These are phyloP conservation scores for Sarocladiaceae sp. DNA, from an alignment of 2,329 filamentous ascomycete species.

Conservation along the genomic window DNA sequence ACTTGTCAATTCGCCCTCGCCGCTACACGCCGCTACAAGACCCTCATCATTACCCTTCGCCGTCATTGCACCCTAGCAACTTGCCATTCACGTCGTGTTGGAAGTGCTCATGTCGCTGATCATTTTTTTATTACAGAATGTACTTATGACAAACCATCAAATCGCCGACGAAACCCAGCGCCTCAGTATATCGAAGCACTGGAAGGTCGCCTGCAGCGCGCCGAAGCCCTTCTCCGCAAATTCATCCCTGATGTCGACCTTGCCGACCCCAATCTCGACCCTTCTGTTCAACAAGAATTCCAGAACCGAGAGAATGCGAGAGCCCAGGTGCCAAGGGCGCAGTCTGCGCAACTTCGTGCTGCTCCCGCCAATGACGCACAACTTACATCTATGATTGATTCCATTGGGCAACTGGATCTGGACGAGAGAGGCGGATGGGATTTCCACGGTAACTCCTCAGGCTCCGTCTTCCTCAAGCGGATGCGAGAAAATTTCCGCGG, in stretches of 20 bases:
- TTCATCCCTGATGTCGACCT: conserved; percentile 81
- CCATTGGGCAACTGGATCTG: conserved; percentile 82
- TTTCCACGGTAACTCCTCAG: conserved; percentile 90
- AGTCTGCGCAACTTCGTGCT: conserved; percentile 35
- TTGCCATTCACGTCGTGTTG: background rate
- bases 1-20: background rate
- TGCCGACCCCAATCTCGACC: conserved; percentile 77
- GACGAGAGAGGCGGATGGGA: conserved; percentile 91
- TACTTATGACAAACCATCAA: conserved; percentile 92
- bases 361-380: conserved; percentile 58
- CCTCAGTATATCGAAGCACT: conserved; percentile 90
- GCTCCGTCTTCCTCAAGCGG: conserved; percentile 77
- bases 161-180: conserved; percentile 80
- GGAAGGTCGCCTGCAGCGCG: conserved; percentile 74
- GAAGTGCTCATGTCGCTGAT: background rate
- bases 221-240: conserved; percentile 70
- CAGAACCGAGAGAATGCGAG: conserved; percentile 48
- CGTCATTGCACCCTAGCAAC: no score
- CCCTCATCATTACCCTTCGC: no score
- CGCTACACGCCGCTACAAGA: no score
- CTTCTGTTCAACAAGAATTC: conserved; percentile 64
- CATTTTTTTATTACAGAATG: conserved; percentile 62
- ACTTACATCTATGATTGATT: conserved; percentile 90
- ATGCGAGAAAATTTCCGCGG: conserved; percentile 84
- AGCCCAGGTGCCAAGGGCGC: conserved; percentile 36